Evolutionary conservation across 495 filamentous ascomycete genomes (phyloP).

Genomic region (Podospora didyma): DNA sequence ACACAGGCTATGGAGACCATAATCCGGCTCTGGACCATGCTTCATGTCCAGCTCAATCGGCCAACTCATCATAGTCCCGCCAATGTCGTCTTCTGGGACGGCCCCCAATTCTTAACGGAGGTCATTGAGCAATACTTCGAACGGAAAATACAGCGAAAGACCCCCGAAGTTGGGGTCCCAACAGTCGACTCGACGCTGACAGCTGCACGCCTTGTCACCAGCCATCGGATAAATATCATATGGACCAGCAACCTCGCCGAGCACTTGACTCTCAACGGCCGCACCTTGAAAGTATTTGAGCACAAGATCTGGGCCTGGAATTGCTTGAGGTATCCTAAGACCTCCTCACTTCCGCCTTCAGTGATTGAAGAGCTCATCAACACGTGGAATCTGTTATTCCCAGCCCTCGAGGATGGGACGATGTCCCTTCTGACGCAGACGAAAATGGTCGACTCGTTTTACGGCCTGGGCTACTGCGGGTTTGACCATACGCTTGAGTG

Average conservation of each 20-base stretch:
- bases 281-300: background rate
- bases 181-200: background rate
- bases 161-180: background rate
- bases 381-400: conserved; percentile 3
- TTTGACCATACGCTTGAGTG: background rate
- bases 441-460: background rate
- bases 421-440: background rate
- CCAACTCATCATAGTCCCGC: background rate
- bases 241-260: conserved; percentile 7
- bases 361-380: conserved; percentile 3
- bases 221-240: background rate
- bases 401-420: background rate
- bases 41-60: background rate
- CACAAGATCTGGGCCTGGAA: conserved; percentile 5
- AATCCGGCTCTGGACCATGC: conserved; percentile 3
- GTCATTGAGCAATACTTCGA: background rate
- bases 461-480: conserved; percentile 2
- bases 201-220: background rate
- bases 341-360: background rate
- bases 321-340: background rate
- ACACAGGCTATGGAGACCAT: background rate
- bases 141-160: too few relatives aligned
- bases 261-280: background rate
- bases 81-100: background rate
- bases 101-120: background rate